phyloP scores from a whole-genome alignment of 768 basidiomycete genomes.

The Austroboletus festivus region DNA sequence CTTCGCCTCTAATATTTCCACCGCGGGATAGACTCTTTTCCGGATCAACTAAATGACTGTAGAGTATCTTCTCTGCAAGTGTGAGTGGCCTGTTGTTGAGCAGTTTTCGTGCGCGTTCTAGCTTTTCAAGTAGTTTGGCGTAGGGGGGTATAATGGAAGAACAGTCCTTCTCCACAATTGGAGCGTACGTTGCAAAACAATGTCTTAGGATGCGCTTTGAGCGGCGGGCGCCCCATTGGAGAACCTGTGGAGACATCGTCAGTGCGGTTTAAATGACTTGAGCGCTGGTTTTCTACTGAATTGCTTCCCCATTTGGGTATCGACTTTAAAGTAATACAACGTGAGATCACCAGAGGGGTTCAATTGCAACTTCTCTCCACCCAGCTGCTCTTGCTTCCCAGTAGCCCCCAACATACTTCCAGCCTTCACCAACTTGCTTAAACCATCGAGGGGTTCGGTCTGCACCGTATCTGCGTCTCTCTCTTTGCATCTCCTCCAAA shows the following conservation, averaged over 20 bases:
- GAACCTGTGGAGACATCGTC: constrained; percentile 21
- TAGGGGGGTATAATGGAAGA: constrained; percentile 86
- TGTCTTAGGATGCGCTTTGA: constrained; percentile 24
- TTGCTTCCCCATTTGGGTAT: constrained; percentile 8
- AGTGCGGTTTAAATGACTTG: background rate
- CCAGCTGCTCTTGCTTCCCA: constrained; percentile 71
- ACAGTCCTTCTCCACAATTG: constrained; percentile 54
- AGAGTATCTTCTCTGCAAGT: constrained; percentile 97
- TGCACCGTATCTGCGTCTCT: constrained; percentile 57
- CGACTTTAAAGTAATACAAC: no score
- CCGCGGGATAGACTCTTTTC: constrained; percentile 62
- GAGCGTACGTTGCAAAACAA: constrained; percentile 39
- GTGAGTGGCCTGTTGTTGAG: constrained; percentile 78
- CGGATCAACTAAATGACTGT: constrained; percentile 85
- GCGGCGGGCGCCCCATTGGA: constrained; percentile 15
- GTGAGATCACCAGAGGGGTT: constrained; percentile 61
- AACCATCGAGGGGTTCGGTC: constrained; percentile 76
- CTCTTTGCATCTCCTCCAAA: constrained; percentile 75
- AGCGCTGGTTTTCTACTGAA: no score
- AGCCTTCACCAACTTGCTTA: constrained; percentile 62
- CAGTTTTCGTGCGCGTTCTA: constrained; percentile 63
- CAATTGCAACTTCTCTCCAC: constrained; percentile 53
- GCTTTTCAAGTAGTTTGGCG: constrained; percentile 60
- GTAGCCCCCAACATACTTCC: constrained; percentile 76
- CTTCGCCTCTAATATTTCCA: constrained; percentile 75